Evolutionary conservation across 495 filamentous ascomycete species (phyloP), one percentile per base, ranked within the genome.

Genomic region (Amniculicola lignicola): DNA sequence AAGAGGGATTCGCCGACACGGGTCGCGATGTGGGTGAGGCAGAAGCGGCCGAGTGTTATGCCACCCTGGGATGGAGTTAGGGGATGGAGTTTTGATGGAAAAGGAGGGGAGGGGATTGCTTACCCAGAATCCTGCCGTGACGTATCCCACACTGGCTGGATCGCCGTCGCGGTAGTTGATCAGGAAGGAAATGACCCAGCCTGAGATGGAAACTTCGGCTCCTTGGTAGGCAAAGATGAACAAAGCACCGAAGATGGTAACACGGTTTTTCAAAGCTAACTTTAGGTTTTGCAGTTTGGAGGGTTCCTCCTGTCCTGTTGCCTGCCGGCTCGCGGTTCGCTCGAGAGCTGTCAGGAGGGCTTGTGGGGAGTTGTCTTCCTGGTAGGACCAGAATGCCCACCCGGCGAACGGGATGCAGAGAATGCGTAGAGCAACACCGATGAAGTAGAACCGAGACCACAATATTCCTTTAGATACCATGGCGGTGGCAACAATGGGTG

Each of bases 181-280:
- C 28, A 91, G 70, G 73, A 89, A 90, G 3, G 84, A 86, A 39
- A 90, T 87, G 14, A 90, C 82, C 90, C 87, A 94, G 19, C 87
- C 48, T 0, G 86, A 88, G 61, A 88, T 82, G 16, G 80, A 82
- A 4, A 89, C 86, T 66, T 90, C 87, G 29, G 85, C 86, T 25
- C 86, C 87, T 65, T 90, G 87, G 67, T 91, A 90, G 15, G 82
- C 81, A 67, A 93, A 89, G 69, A 90, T 86, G 70, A 91, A 90
- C 1, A 88, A 61, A 0, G 87, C 83, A 6, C 84, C 85, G 0
- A 90, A 72, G 3, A 91, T 56, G 2, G 88, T 87, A 11, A 80
- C 76, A 45, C 74, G 75, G 47, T 80, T 80, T 50, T 77, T 77
- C 24, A 88, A 68, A 18, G 76, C 73, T 49, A 69, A 63, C 33